A percentile compares a stretch with the other conserved stretches of the same genome.
Conservation (phyloP, 2,329 filamentous ascomycete genomes). For the Penicillium sp. region DNA sequence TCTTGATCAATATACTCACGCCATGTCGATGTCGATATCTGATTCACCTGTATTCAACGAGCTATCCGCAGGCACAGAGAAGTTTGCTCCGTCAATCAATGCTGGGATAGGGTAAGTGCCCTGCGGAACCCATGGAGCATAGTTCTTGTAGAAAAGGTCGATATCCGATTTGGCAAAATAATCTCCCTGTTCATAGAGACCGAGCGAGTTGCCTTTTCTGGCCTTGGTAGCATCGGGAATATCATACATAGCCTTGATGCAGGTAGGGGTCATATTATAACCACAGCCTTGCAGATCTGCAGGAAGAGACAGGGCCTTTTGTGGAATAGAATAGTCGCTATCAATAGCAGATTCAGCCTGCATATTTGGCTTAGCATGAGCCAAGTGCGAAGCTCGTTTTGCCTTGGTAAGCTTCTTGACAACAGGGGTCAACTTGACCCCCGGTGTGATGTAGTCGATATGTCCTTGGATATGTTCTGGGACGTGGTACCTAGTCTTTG, state of each 20-base stretch:
- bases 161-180: constrained; percentile 50
- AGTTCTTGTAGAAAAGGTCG: constrained; percentile 46
- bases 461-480: constrained; percentile 46
- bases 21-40: constrained; percentile 52
- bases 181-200: constrained; percentile 52
- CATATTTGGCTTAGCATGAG: constrained; percentile 7
- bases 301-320: constrained; percentile 16
- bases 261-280: constrained; percentile 53
- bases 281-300: constrained; percentile 45
- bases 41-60: constrained; percentile 44
- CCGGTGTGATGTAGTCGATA: constrained; percentile 55
- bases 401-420: constrained; percentile 22
- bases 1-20: constrained; percentile 26
- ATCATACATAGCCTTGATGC: constrained; percentile 49
- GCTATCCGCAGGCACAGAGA: constrained; percentile 31
- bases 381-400: constrained; percentile 20
- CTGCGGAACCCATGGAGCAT: constrained; percentile 39
- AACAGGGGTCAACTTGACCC: constrained; percentile 47
- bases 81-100: constrained; percentile 47
- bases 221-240: constrained; percentile 40
- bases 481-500: constrained; percentile 42
- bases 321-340: constrained; percentile 8
- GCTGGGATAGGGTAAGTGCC: constrained; percentile 45
- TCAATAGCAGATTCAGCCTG: not conserved
- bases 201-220: constrained; percentile 47